phyloP scores from a whole-genome alignment of 2,329 filamentous ascomycete species.

The Colletotrichum horii region DNA sequence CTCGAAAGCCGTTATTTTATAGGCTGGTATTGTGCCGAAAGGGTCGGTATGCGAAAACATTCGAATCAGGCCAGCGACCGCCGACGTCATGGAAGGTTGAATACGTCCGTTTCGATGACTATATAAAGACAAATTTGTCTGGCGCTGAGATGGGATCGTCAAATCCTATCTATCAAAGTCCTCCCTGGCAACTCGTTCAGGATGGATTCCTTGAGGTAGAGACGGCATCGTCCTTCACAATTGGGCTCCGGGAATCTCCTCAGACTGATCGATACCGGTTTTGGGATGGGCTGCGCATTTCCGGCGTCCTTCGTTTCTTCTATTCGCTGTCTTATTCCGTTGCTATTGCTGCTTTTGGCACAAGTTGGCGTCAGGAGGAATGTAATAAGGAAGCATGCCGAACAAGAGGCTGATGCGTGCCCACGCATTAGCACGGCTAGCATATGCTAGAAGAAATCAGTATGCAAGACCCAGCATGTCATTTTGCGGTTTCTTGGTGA shows the following conservation, averaged over 20 bases:
- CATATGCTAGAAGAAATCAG: not conserved
- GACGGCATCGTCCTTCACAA: not conserved
- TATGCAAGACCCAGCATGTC: no score
- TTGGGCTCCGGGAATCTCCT: not conserved
- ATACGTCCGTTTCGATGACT: not conserved
- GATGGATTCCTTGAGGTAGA: fast-evolving
- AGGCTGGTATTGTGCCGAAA: not conserved
- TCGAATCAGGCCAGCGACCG: no score
- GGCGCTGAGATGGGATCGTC: not conserved
- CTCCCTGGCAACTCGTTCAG: not conserved
- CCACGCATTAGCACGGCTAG: not conserved
- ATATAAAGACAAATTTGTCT: not conserved
- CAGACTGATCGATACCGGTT: not conserved
- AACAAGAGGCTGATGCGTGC: not conserved
- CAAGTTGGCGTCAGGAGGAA: no score
- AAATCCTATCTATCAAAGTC: not conserved
- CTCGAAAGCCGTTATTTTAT: not conserved
- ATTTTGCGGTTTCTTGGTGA: not conserved
- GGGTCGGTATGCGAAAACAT: not conserved
- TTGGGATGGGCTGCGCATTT: fast-evolving
- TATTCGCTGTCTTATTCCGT: not conserved
- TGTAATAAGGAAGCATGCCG: not conserved
- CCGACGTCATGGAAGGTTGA: not conserved
- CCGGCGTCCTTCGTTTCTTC: not conserved
- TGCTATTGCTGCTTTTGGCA: not conserved